Evolutionary conservation across 2,329 filamentous ascomycete species (phyloP), one percentile per base, ranked within the genome.

Genomic region (Xylaria sp.): DNA sequence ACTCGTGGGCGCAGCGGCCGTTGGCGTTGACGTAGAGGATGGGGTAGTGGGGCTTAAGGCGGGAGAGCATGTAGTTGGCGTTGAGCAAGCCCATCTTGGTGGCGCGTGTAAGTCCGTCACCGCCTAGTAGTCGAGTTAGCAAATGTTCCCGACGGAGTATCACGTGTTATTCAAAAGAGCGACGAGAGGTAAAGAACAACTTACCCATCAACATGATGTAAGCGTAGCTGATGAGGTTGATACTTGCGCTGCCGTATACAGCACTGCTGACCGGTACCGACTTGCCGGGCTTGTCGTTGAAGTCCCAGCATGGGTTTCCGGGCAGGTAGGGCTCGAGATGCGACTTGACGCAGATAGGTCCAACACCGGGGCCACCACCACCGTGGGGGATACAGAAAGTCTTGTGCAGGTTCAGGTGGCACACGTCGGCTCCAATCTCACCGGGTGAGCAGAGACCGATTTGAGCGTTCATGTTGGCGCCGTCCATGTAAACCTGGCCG

Each of bases 371-470:
- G 13, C 93, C 93, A 65, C 93, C 93, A 64, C 93, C 93, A 58
- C 93, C 93, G 75, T 97, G 93, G 52, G 93, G 93, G 70, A 97
- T 97, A 74, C 93, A 97, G 81, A 97, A 97, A 2, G 93, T 97
- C 83, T 97, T 97, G 84, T 97, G 93, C 48, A 97, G 83, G 76
- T 97, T 97, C 61, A 97, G 81, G 78, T 97, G 93, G 82, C 93
- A 97, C 46, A 97, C 92, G 73, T 97, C 93, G 35, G 93, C 93
- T 18, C 93, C 93, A 66, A 97, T 96, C 74, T 95, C 92, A 46
- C 93, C 93, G 1, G 93, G 93, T 0, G 91, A 96, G 79, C 91
- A 96, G 9, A 97, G 83, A 10, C 93, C 93, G 65, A 97, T 97
- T 76, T 97, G 93, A 16, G 93, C 93, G 72, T 97, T 97, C 91